Base-by-base conservation (phyloP, 2,329 filamentous ascomycete species). In the Penicillium hesseltinei region DNA sequence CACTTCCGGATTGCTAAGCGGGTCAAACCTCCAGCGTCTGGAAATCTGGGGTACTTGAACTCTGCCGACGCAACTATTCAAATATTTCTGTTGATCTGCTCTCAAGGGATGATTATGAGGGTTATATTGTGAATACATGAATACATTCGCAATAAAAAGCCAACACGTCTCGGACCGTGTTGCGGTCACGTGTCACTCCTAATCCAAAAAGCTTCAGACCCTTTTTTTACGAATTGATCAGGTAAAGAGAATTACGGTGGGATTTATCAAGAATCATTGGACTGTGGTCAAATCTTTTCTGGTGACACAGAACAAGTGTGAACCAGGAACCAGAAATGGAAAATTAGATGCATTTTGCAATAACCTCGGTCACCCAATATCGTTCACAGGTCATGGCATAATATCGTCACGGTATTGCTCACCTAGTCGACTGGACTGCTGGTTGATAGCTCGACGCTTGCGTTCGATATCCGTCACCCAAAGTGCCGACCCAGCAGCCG, bases 381-480 rank as follows among this genome's bases (percentile, higher is more conserved):
- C 23, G 6, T 44, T 40, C 25, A 52, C 36, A 42, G 33, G 33
- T 66, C 53, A 71, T 60, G 56, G 61, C 45, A 69, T 55, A n/a
- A 58, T 65, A 42, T 76, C 68, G 63, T 77, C 75, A 49, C 69
- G 70, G 65, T 79, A 78, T 48, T 66, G 66, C 44, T 69, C 66
- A 33, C 62, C 66, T 6, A 63, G 60, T 56, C 62, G 55, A 33
- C 64, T 47, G 3, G 54, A 36, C 29, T 53, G 42, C n/a, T 63
- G 23, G 60, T 54, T 25, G 51, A 61, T 43, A 60, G 64, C 58
- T 66, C 68, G 67, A 31, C 72, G 76, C 64, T 84, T 78, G 53
- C 84, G 80, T 74, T 97, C 92, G 50, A 97, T 77, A 62, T 88
- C 86, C 2, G 87, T 87, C 2, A 87, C 90, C 92, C 93, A 97